phyloP scores from a whole-genome alignment of 129 eudicot genomes.

The Heracleum sosnowskyi region DNA sequence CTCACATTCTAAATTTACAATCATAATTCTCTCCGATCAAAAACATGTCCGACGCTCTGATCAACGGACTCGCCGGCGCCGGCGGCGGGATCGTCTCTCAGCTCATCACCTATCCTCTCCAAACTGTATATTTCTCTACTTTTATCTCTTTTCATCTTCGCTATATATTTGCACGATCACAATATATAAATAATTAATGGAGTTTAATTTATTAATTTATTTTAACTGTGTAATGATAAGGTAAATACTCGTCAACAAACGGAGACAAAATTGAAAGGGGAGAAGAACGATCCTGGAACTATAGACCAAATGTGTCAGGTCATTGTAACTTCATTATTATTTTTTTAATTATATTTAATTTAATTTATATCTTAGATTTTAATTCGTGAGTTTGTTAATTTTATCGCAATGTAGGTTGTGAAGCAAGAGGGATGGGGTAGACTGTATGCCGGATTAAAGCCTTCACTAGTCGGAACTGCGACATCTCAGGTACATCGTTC shows the following conservation, averaged over 20 bases:
- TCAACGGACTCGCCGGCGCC: slow-evolving; percentile 94
- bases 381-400: neutral
- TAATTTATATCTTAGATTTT: neutral
- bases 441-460: slow-evolving; percentile 68
- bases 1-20: too few relatives aligned
- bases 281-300: slow-evolving; percentile 53
- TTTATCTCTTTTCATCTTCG: neutral
- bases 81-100: slow-evolving; percentile 98
- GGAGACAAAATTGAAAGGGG: slow-evolving; percentile 62
- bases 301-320: slow-evolving; percentile 77
- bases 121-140: slow-evolving; percentile 43
- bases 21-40: too few relatives aligned
- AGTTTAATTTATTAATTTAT: too few relatives aligned
- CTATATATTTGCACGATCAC: too few relatives aligned
- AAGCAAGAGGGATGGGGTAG: slow-evolving; percentile 89
- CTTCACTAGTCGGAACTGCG: slow-evolving; percentile 88
- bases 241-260: slow-evolving; percentile 97
- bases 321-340: neutral
- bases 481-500: slow-evolving; percentile 59
- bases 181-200: too few relatives aligned
- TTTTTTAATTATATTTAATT: neutral
- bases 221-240: slow-evolving; percentile 24
- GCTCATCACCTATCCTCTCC: slow-evolving; percentile 93
- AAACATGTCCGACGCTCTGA: slow-evolving; percentile 80
- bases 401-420: slow-evolving; percentile 42